These are phyloP conservation scores for Penicillium brasilianum DNA, from an alignment of 2,329 filamentous ascomycete genomes.

Conservation along the genomic window DNA sequence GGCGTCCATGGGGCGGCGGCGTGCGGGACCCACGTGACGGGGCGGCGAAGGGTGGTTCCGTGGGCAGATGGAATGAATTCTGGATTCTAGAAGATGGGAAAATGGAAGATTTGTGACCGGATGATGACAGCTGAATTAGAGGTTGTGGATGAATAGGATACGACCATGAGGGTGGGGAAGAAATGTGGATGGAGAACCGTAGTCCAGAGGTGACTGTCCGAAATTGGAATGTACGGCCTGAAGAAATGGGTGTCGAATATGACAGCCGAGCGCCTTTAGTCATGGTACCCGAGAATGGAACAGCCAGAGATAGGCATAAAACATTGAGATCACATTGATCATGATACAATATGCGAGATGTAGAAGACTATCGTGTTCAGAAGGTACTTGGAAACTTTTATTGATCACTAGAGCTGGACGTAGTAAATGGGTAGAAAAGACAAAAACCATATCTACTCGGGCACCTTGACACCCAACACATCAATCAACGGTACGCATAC, in stretches of 20 bases:
- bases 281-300: background rate
- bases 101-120: background rate
- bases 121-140: background rate
- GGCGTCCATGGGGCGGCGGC: constrained; percentile 7
- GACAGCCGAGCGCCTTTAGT: background rate
- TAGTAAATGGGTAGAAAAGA: background rate
- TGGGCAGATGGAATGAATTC: constrained; percentile 1
- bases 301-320: too few relatives aligned
- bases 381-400: background rate
- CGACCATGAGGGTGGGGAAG: too few relatives aligned
- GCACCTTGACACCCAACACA: background rate
- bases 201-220: background rate
- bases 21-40: constrained; percentile 17
- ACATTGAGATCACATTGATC: too few relatives aligned
- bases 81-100: too few relatives aligned
- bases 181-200: too few relatives aligned
- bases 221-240: background rate
- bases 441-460: constrained; percentile 5
- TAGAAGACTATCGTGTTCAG: background rate
- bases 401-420: constrained; percentile 5
- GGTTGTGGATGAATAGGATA: background rate
- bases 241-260: too few relatives aligned
- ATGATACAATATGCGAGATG: too few relatives aligned
- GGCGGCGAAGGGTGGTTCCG: constrained; percentile 5
- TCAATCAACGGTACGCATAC: constrained; percentile 3